phyloP scores from a whole-genome alignment of 306 rosid genomes.

The Vigna nakashimae region DNA sequence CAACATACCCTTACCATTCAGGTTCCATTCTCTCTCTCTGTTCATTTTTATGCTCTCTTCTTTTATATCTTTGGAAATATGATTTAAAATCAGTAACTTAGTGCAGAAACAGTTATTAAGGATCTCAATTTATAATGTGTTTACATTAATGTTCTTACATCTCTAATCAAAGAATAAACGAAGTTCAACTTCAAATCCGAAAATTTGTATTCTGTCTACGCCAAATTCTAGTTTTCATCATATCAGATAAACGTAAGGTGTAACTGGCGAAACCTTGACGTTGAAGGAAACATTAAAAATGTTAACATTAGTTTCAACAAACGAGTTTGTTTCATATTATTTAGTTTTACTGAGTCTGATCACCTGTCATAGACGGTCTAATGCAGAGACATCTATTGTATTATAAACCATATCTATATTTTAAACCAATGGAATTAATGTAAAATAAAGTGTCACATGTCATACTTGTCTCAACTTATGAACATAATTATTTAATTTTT shows the following conservation, averaged over 20 bases:
- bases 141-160: not conserved
- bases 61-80: not conserved
- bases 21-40: conserved; percentile 4
- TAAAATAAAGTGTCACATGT: too few species aligned
- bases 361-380: too few species aligned
- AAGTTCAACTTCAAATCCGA: not conserved
- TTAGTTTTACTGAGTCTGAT: too few species aligned
- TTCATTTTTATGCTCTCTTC: not conserved
- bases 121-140: not conserved
- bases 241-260: too few species aligned
- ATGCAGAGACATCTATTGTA: too few species aligned
- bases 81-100: not conserved
- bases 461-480: not conserved
- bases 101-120: not conserved
- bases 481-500: not conserved
- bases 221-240: not conserved
- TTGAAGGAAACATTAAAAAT: too few species aligned
- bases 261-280: too few species aligned
- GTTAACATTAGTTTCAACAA: too few species aligned
- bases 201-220: not conserved
- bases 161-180: not conserved
- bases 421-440: too few species aligned
- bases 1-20: conserved; percentile 49
- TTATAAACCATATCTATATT: too few species aligned
- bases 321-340: too few species aligned